Base-by-base conservation (phyloP, 2,329 filamentous ascomycete genomes). In the Trichophyton schoenleinii region DNA sequence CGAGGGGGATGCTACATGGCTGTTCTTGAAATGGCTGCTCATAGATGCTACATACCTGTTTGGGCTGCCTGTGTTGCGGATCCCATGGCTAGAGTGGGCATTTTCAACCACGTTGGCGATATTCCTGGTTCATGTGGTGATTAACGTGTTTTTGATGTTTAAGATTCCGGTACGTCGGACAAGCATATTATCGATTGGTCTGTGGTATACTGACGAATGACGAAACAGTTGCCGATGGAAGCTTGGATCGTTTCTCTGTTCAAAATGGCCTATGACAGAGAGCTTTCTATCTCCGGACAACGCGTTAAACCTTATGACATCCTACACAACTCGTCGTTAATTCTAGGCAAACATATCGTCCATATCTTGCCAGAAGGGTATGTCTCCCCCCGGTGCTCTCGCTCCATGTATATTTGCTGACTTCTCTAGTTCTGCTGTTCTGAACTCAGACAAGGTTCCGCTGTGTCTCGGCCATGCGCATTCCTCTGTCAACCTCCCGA, bases 21-120 rank as follows among this genome's bases (percentile, higher is more conserved):
- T 92, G 57, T 96, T 96, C 71, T 77, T 95, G 70, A 99, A 97
- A 81, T 99, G 94, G 94, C 83, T 89, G 64, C 80, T 85, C 62
- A 83, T 99, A 65, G 94, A 99, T 75, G 87, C 88, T 63, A 75
- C 87, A 25, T 96, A 91, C 72, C 79, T 97, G 65, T 96, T 95
- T 72, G 88, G 88, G 6, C 77, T 99, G 60, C 92, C 95, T 18
- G 83, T 88, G 66, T 74, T 99, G 68, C 85, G 89, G 72, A 96
- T 99, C 81, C 94, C 94, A 62, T 99, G 94, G 95, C 80, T 99
- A 62, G 91, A 97, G 78, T 89, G 92, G 78, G 89, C 89, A 49
- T 88, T 89, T 69, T 81, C 83, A 41, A 85, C 85, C 0, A 87
- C 89, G 60, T 81, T 87, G 48, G 78, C 82, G 36, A 75, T 91